Evolutionary conservation across 306 rosid genomes (phyloP).

Genomic region (Arachis stenosperma): DNA sequence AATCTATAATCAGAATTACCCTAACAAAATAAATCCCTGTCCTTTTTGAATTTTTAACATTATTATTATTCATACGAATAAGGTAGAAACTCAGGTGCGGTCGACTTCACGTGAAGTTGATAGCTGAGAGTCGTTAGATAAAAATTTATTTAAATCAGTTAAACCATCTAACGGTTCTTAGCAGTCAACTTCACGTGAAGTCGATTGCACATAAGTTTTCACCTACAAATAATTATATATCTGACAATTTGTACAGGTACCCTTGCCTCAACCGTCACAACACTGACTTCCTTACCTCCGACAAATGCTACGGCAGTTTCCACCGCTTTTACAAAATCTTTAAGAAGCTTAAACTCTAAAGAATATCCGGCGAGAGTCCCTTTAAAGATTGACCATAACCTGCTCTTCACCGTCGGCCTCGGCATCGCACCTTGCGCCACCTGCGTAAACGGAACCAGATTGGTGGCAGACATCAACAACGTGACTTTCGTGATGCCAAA

Average conservation of each 20-base stretch:
- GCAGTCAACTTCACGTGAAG: too few species aligned
- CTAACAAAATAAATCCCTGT: too few species aligned
- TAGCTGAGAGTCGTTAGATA: too few species aligned
- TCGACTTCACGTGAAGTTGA: too few species aligned
- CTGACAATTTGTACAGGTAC: constrained; percentile 20
- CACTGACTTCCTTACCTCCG: constrained; percentile 56
- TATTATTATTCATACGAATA: too few species aligned
- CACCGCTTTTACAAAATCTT: constrained; percentile 47
- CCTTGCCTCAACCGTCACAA: constrained; percentile 40
- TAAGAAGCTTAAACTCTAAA: constrained; percentile 63
- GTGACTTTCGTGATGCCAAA: constrained; percentile 68
- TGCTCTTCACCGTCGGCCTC: constrained; percentile 65
- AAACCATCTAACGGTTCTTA: too few species aligned
- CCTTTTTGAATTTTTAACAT: too few species aligned
- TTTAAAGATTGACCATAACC: constrained; percentile 56
- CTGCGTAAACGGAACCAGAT: constrained; percentile 50
- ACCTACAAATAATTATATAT: too few species aligned
- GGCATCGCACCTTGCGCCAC: constrained; percentile 55
- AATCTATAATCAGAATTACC: too few species aligned
- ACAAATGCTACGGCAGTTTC: constrained; percentile 61
- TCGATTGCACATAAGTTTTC: too few species aligned
- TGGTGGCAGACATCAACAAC: constrained; percentile 65
- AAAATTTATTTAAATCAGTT: too few species aligned
- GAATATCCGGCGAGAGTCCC: constrained; percentile 63
- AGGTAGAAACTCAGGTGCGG: too few species aligned